Conservation (phyloP, 352 stramenopile genomes). For the Phytophthora lateralis region DNA sequence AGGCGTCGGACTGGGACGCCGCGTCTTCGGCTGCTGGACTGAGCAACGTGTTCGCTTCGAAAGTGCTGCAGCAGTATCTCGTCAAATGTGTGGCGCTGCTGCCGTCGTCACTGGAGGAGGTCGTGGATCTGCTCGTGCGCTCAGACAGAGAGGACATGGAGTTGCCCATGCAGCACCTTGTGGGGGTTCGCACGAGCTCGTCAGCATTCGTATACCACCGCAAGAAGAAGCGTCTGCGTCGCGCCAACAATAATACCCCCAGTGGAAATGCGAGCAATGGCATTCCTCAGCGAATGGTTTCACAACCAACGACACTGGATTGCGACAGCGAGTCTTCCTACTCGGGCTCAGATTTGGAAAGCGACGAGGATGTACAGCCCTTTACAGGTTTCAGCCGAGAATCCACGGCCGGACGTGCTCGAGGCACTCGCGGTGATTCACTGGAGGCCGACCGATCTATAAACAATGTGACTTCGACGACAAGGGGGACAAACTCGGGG, state of each 20-base stretch:
- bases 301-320: conserved; percentile 32
- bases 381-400: conserved; percentile 32
- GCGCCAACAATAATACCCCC: conserved; percentile 31
- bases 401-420: conserved; percentile 20
- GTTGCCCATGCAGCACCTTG: conserved; percentile 68
- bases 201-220: conserved; percentile 62
- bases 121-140: conserved; percentile 68
- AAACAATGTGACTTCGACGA: conserved; percentile 11
- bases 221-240: conserved; percentile 45
- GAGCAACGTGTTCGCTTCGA: conserved; percentile 51
- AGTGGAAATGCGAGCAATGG: conserved; percentile 5
- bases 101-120: conserved; percentile 66
- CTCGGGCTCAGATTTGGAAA: conserved; percentile 46
- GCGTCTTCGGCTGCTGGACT: conserved; percentile 36
- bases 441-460: conserved; percentile 22
- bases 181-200: conserved; percentile 60
- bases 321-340: conserved; percentile 52
- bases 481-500: conserved; percentile 12
- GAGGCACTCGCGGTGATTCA: conserved; percentile 30
- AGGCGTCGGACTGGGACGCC: conserved; percentile 41
- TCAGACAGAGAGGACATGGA: conserved; percentile 75
- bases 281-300: conserved; percentile 26
- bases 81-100: conserved; percentile 71
- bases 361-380: conserved; percentile 36
- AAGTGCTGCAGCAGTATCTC: conserved; percentile 76